phyloP scores from a whole-genome alignment of 73 alveolate species.

The Paramecium primaurelia region DNA sequence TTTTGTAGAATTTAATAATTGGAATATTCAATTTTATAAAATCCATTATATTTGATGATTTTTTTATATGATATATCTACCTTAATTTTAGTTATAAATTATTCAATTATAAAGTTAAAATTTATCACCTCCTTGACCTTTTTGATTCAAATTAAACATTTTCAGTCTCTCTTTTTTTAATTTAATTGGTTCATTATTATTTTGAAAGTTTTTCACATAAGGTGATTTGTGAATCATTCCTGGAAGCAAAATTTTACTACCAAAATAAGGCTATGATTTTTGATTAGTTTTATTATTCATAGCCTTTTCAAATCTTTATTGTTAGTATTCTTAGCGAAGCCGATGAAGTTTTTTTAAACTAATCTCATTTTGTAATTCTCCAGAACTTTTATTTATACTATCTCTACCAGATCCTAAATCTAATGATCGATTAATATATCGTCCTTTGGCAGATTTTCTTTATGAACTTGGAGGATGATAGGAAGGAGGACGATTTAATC shows the following conservation, averaged over 20 bases:
- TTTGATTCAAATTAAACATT: not conserved
- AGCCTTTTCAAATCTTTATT: conserved; percentile 29
- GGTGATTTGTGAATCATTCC: conserved; percentile 16
- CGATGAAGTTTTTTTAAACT: not conserved
- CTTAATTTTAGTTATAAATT: not conserved
- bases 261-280: not conserved
- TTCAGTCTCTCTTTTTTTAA: conserved; percentile 8
- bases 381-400: not conserved
- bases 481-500: conserved; percentile 12
- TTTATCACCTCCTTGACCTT: not conserved
- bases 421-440: not conserved
- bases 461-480: conserved; percentile 11
- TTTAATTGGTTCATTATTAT: not conserved
- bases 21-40: too few species aligned
- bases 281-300: not conserved
- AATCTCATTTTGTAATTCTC: not conserved
- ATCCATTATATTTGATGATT: too few species aligned
- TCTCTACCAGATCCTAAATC: not conserved
- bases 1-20: too few species aligned
- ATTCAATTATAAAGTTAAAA: not conserved
- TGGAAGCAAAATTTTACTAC: not conserved
- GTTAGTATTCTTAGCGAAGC: not conserved
- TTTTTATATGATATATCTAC: too few species aligned
- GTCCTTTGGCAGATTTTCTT: not conserved
- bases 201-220: not conserved